Base-by-base conservation (phyloP, 352 stramenopile genomes). In the Aphanomyces invadans region DNA sequence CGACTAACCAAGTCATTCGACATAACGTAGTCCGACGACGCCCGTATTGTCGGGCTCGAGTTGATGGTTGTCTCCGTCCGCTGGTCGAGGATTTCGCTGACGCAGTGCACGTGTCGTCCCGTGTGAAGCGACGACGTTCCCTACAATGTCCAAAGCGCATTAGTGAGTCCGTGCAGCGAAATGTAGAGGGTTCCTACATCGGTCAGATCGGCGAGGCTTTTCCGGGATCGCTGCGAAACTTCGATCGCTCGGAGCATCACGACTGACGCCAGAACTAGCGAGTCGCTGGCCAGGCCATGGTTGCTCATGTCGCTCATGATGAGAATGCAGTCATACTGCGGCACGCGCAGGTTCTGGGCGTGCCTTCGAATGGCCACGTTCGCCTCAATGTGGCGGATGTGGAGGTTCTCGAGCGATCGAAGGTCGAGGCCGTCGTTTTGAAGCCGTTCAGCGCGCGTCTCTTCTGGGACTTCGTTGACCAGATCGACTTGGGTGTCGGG, bases 261-360 rank as follows among this genome's bases (percentile, higher is more conserved):
- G 28, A 96, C 66, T 7, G 81, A 90, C 3, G 88, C 86, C 42
- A 96, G 63, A 9, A 87, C 91, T 56, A 91, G 83, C 23, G 83
- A 94, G 63, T 96, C 88, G 0, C 84, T 92, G n/a, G 87, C 76
- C 79, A 92, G 89, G 45, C 90, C 91, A 55, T 93, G 84, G 36
- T 76, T 73, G 1, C 76, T 77, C 39, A 89, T 75, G 38, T 94
- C 81, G 0, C 87, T 78, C 26, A 96, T 60, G 39, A 95, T 92
- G 74, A 95, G 87, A 28, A 90, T 81, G 1, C 81, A 91, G 31
- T 86, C 89, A 69, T 95, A 95, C 9, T 74, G 67, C 17, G 76
- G 70, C 46, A 94, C 76, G 0, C 78, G 78, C 2, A 95, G 67
- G 11, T 51, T 68, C 39, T 86, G 72, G 0, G 95, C 70, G 38